Evolutionary conservation across 805 yeast species (phyloP).

Genomic region (Myxozyma vanderwaltii): DNA sequence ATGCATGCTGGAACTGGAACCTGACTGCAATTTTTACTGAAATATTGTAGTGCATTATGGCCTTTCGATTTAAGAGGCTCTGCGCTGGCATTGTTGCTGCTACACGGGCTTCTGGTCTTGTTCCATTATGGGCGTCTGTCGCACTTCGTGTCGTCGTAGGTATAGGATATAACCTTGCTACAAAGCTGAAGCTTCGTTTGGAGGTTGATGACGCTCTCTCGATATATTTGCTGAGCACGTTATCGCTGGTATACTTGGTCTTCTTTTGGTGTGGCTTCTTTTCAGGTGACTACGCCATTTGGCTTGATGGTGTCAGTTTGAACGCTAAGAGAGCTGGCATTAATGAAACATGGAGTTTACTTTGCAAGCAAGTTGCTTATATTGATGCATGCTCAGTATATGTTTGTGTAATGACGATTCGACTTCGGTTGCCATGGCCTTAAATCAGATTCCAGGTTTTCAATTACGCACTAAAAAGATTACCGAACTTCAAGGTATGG

Average conservation of each 20-base stretch:
- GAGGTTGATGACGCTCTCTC: slow-evolving; percentile 87
- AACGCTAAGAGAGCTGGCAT: slow-evolving; percentile 87
- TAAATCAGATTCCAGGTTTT: slow-evolving; percentile 82
- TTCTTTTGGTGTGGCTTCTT: slow-evolving; percentile 83
- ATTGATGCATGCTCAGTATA: slow-evolving; percentile 74
- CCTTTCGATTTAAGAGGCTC: slow-evolving; percentile 81
- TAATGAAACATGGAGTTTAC: slow-evolving; percentile 84
- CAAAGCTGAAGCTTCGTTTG: slow-evolving; percentile 78
- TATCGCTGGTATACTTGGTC: slow-evolving; percentile 88
- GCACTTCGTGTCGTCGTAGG: slow-evolving; percentile 82
- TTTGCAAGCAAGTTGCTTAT: slow-evolving; percentile 86
- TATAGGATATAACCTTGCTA: slow-evolving; percentile 81
- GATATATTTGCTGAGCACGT: slow-evolving; percentile 99
- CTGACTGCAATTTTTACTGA: slow-evolving; percentile 89
- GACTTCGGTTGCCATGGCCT: slow-evolving; percentile 68
- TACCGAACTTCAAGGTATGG: slow-evolving; percentile 87
- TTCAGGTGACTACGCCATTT: slow-evolving; percentile 86
- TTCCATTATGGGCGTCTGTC: slow-evolving; percentile 89
- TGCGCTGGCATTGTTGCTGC: slow-evolving; percentile 98
- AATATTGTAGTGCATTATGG: slow-evolving; percentile 86
- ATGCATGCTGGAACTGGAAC: slow-evolving; percentile 90
- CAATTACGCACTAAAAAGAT: slow-evolving; percentile 77
- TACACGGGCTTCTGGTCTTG: slow-evolving; percentile 89
- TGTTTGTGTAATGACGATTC: slow-evolving; percentile 75
- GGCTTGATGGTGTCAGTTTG: slow-evolving; percentile 68